phyloP scores from a whole-genome alignment of 306 rosid genomes.

The Aeschynomene evenia region DNA sequence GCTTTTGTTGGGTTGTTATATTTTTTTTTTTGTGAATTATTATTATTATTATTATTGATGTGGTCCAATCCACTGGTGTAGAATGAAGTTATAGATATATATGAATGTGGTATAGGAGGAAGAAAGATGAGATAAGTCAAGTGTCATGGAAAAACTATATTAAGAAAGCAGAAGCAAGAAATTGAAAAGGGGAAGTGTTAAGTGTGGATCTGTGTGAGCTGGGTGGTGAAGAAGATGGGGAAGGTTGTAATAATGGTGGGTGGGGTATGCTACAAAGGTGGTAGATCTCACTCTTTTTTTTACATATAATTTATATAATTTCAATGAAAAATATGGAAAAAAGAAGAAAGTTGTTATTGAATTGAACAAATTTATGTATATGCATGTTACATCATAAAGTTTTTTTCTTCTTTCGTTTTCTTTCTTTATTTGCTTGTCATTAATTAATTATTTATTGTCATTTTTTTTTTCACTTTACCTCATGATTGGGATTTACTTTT shows the following conservation, averaged over 20 bases:
- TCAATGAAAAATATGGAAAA: not conserved
- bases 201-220: conserved; percentile 41
- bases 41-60: not conserved
- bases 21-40: conserved; percentile 19
- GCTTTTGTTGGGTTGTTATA: conserved; percentile 18
- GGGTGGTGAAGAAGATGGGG: not conserved
- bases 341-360: conserved; percentile 5
- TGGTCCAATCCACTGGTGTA: conserved; percentile 31
- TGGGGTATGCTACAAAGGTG: conserved; percentile 67
- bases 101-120: conserved; percentile 35
- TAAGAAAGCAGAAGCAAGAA: conserved; percentile 23
- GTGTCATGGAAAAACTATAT: conserved; percentile 23
- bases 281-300: conserved; percentile 45
- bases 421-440: not conserved
- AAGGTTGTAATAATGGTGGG: conserved; percentile 58
- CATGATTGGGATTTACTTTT: conserved; percentile 32
- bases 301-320: not conserved
- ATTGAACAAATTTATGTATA: conserved; percentile 23
- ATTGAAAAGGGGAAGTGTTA: not conserved
- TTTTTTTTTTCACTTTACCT: not conserved
- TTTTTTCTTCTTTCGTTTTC: not conserved
- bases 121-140: conserved; percentile 35
- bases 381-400: conserved; percentile 1
- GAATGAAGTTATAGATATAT: conserved; percentile 48
- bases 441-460: not conserved